phyloP scores from a whole-genome alignment of 495 filamentous ascomycete species.

The Neurospora hispaniola region DNA sequence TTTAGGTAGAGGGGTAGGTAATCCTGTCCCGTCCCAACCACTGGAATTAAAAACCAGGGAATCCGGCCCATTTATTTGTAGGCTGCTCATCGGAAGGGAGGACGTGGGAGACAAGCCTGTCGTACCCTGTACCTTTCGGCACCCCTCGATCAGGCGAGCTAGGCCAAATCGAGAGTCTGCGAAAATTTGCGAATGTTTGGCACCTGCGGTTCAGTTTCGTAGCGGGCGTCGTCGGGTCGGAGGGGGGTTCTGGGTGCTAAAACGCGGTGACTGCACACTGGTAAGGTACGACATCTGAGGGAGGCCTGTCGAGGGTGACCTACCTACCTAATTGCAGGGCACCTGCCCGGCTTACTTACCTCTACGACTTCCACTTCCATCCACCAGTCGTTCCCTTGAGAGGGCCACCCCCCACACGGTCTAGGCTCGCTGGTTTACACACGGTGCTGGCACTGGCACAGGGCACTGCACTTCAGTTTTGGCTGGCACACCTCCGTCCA shows the following conservation, averaged over 20 bases:
- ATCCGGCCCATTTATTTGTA: constrained; percentile 3
- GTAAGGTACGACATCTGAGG: background rate
- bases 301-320: background rate
- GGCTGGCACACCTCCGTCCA: background rate
- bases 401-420: constrained; percentile 14
- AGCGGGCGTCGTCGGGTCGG: background rate
- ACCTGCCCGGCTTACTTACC: background rate
- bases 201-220: background rate
- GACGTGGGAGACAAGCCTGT: background rate
- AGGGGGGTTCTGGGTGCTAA: constrained; percentile 4
- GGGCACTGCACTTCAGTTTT: background rate
- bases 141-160: constrained; percentile 3
- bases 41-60: background rate
- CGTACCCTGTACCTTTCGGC: constrained; percentile 6
- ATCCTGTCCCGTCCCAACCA: background rate
- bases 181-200: constrained; percentile 15
- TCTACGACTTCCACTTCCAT: too few species aligned
- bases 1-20: background rate
- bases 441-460: constrained; percentile 3
- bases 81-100: constrained; percentile 1
- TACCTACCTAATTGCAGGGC: background rate
- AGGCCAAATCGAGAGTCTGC: constrained; percentile 13
- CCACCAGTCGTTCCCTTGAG: background rate
- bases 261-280: constrained; percentile 8
- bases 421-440: background rate